Conservation (phyloP, 148 eudicot species). For the Cornus controversa region DNA sequence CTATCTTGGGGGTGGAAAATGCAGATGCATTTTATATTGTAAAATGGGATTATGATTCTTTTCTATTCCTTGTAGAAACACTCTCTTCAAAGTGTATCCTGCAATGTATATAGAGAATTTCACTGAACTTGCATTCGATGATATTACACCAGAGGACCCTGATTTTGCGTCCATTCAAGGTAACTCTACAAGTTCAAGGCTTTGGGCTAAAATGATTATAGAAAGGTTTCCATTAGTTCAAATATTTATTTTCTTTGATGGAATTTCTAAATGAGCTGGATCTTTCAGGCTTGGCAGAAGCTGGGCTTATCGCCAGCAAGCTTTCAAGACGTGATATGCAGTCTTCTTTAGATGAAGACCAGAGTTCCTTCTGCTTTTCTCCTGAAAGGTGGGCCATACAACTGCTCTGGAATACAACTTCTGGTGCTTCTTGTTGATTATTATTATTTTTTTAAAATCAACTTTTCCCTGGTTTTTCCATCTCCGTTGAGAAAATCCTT, state of each 20-base stretch:
- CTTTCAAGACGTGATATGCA: slow-evolving; percentile 79
- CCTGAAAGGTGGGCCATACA: slow-evolving; percentile 69
- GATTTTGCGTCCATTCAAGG: slow-evolving; percentile 95
- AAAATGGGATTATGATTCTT: slow-evolving; percentile 5
- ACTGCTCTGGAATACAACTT: background rate
- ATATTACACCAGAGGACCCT: slow-evolving; percentile 91
- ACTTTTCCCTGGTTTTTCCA: background rate
- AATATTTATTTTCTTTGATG: slow-evolving; percentile 14
- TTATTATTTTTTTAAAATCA: background rate
- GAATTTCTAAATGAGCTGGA: slow-evolving; percentile 14
- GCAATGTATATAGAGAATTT: slow-evolving; percentile 96
- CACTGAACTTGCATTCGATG: slow-evolving; percentile 94
- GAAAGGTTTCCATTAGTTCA: slow-evolving; percentile 11
- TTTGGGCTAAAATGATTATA: slow-evolving; percentile 5
- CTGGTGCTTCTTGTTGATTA: background rate
- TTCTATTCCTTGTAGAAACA: slow-evolving; percentile 44
- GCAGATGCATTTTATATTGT: background rate
- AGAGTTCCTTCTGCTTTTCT: slow-evolving; percentile 61
- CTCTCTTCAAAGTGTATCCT: slow-evolving; percentile 85
- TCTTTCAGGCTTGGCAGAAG: slow-evolving; percentile 92
- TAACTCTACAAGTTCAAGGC: slow-evolving; percentile 13
- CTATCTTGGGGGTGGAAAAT: background rate
- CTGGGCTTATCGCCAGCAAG: slow-evolving; percentile 96
- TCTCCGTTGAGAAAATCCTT: background rate
- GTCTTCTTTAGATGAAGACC: slow-evolving; percentile 62